These are phyloP conservation scores for Penicillium turbatum DNA, from an alignment of 495 filamentous ascomycete genomes.

Conservation along the genomic window DNA sequence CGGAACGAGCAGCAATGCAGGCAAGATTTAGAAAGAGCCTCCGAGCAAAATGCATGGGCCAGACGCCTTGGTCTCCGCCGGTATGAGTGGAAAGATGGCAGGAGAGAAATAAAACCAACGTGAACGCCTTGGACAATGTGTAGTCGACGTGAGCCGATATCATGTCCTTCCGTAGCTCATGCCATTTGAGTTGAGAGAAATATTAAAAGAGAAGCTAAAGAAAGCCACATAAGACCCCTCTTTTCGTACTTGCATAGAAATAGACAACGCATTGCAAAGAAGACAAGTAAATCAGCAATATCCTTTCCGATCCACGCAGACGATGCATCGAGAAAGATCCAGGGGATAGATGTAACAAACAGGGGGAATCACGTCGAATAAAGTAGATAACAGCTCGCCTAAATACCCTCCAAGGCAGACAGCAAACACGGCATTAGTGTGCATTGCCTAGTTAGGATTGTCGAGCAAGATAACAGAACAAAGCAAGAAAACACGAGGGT, in stretches of 20 bases:
- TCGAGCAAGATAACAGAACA: slow-evolving; percentile 11
- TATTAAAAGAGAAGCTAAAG: slow-evolving; percentile 13
- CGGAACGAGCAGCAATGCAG: slow-evolving; percentile 7
- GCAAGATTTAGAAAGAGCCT: slow-evolving; percentile 1
- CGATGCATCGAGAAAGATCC: slow-evolving; percentile 25
- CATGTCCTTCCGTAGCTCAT: slow-evolving; percentile 24
- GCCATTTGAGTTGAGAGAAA: slow-evolving; percentile 13
- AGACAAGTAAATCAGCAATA: slow-evolving; percentile 20
- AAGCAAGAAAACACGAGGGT: slow-evolving; percentile 24
- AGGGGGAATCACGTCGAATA: slow-evolving; percentile 28
- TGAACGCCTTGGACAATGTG: slow-evolving; percentile 14
- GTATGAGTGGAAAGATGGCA: slow-evolving; percentile 4
- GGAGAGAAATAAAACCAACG: slow-evolving; percentile 1
- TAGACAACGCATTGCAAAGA: slow-evolving; percentile 17
- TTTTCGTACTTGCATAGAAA: slow-evolving; percentile 19
- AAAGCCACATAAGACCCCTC: slow-evolving; percentile 16
- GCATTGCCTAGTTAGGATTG: slow-evolving; percentile 5
- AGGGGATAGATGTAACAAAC: slow-evolving; percentile 19
- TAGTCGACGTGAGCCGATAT: slow-evolving; percentile 6
- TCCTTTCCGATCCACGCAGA: slow-evolving; percentile 29
- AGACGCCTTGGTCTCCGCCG: slow-evolving; percentile 12
- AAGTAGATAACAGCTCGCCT: slow-evolving; percentile 13
- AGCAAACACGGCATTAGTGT: slow-evolving; percentile 7
- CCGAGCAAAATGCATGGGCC: slow-evolving; percentile 9
- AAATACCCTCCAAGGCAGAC: slow-evolving; percentile 1